phyloP scores from a whole-genome alignment of 2,329 filamentous ascomycete genomes.

The Monosporascus sp. region DNA sequence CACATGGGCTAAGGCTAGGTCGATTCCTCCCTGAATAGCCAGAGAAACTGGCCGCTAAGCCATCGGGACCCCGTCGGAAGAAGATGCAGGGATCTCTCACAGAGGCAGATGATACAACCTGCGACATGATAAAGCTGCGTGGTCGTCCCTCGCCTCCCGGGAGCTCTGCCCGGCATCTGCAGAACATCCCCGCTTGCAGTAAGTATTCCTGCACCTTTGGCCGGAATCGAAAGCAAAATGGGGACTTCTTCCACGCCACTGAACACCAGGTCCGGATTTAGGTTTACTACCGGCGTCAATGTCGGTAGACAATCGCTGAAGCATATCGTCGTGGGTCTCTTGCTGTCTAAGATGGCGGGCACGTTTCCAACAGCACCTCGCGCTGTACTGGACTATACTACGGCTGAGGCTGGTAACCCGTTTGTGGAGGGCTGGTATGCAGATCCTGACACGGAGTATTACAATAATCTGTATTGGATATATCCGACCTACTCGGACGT shows the following conservation, averaged over 20 bases:
- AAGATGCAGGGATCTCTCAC: too few species aligned
- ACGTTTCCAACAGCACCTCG: conserved; percentile 2
- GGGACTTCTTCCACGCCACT: not conserved
- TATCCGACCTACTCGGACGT: conserved; percentile 41
- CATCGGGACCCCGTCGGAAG: too few species aligned
- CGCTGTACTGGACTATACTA: conserved; percentile 29
- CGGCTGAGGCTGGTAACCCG: conserved; percentile 41
- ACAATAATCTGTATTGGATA: conserved; percentile 41
- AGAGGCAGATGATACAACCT: too few species aligned
- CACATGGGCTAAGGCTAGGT: not conserved
- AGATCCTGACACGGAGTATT: conserved; percentile 44
- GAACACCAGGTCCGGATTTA: not conserved
- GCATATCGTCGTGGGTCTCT: conserved; percentile 1
- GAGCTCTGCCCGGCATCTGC: too few species aligned
- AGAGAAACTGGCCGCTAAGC: too few species aligned
- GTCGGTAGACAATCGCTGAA: not conserved
- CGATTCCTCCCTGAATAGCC: too few species aligned
- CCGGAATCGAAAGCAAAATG: not conserved
- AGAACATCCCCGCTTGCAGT: too few species aligned
- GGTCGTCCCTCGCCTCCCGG: too few species aligned
- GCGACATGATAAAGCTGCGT: too few species aligned
- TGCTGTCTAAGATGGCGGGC: not conserved
- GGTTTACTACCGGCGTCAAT: not conserved
- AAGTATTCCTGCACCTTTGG: too few species aligned
- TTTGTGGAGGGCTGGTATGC: conserved; percentile 47